These are phyloP conservation scores for Wakefieldia striispora DNA, from an alignment of 768 basidiomycete species.

Conservation along the genomic window DNA sequence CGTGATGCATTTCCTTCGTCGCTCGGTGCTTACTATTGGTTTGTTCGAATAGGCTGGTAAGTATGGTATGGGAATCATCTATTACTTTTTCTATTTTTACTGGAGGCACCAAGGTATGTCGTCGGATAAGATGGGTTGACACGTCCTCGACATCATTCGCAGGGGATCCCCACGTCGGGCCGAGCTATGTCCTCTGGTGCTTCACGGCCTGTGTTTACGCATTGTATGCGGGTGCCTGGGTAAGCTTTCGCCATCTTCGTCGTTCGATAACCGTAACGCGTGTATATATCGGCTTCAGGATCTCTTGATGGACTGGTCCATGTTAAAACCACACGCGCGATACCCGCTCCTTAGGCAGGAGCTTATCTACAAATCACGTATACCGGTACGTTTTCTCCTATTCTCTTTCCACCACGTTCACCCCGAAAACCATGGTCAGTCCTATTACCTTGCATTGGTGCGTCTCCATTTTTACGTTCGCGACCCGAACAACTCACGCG, in stretches of 20 bases:
- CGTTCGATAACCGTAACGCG: not conserved
- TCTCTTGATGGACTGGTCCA: conserved; percentile 91
- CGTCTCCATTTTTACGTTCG: conserved; percentile 13
- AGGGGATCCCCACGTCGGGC: conserved; percentile 36
- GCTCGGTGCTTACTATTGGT: not conserved
- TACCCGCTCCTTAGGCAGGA: conserved; percentile 69
- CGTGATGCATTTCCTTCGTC: conserved; percentile 16
- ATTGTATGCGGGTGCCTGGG: conserved; percentile 77
- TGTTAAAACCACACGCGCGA: conserved; percentile 55
- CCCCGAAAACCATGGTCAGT: conserved; percentile 32
- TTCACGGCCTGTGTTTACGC: conserved; percentile 63
- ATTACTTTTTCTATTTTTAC: conserved; percentile 64
- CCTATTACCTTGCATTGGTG: conserved; percentile 82
- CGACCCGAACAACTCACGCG: too few species aligned
- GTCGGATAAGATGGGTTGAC: not conserved
- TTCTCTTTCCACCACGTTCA: not conserved
- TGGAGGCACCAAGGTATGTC: conserved; percentile 68
- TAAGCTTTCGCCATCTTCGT: conserved; percentile 31
- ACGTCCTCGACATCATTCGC: not conserved
- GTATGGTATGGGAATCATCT: conserved; percentile 65
- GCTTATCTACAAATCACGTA: conserved; percentile 64
- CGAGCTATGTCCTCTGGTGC: conserved; percentile 67
- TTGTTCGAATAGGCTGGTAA: conserved; percentile 67
- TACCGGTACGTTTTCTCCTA: conserved; percentile 43
- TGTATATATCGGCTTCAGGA: conserved; percentile 48